Evolutionary conservation across 2,329 filamentous ascomycete species (phyloP).

Genomic region (Aspergillus uvarum): DNA sequence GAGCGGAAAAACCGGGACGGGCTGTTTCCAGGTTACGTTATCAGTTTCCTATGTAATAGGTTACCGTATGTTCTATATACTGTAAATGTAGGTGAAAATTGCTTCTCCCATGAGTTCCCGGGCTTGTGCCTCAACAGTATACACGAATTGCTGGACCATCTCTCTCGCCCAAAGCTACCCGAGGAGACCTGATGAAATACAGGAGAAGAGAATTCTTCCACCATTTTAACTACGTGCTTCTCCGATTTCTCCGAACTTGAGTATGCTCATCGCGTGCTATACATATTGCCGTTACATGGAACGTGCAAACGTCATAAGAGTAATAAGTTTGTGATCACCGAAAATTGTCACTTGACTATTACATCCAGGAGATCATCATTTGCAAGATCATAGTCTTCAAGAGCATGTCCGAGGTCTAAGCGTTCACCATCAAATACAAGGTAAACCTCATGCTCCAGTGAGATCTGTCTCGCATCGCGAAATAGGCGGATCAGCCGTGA

Average conservation of each 20-base stretch:
- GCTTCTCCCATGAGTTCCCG: no score
- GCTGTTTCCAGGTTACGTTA: background rate
- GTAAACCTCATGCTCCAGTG: slow-evolving; percentile 54
- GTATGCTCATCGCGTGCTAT: background rate
- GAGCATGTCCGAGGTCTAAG: slow-evolving; percentile 59
- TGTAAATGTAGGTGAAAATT: no score
- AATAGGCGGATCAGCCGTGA: slow-evolving; percentile 64
- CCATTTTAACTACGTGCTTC: no score
- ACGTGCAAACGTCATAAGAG: background rate
- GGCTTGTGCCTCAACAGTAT: no score
- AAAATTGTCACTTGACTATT: slow-evolving; percentile 51
- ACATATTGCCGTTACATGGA: background rate
- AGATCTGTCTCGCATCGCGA: slow-evolving; percentile 54
- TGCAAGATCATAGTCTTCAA: slow-evolving; percentile 69
- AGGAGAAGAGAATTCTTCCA: no score
- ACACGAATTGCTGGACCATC: no score
- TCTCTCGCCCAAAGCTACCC: no score
- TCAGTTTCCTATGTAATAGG: background rate
- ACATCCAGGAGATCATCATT: slow-evolving; percentile 77
- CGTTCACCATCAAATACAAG: slow-evolving; percentile 75
- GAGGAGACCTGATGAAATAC: no score
- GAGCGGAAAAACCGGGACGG: background rate
- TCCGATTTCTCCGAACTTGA: no score
- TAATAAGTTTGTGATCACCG: background rate
- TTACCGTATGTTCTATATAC: no score